Base-by-base conservation (phyloP, 495 filamentous ascomycete species). In the Friedmanniomyces simplex region DNA sequence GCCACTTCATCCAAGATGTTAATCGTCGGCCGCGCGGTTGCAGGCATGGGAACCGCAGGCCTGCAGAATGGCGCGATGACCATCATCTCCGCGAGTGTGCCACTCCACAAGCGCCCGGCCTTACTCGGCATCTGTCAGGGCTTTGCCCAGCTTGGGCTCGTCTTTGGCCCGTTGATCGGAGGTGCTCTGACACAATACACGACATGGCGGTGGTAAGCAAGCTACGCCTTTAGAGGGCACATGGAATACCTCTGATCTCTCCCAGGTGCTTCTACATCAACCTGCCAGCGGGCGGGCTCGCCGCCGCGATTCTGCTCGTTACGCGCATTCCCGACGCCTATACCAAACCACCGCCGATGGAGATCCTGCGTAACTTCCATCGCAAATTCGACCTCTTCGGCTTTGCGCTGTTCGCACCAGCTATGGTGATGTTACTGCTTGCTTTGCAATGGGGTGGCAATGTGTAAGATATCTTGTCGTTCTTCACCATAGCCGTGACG, bases 191-290 rank as follows among this genome's bases (percentile, higher is more conserved):
- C 59, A 22, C 5, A 34, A 57, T 71, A 77, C 12, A 63, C 66
- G 1, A 69, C 63, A 0, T 66, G 58, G 1, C 72, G 72, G 48
- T 72, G 59, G 14, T 73, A 12, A 49, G 46, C 20, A n/a, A 3
- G 41, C 41, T 43, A 13, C 20, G 20, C 41, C 20, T 22, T n/a
- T 43, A 43, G 14, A 5, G 14, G 41, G 14, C 14, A 13, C 5
- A 16, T 43, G 41, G 4, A 16, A 4, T 16, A 3, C 14, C 4
- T 4, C 49, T 52, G 49, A 52, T 25, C 18, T 1, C 22, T 5
- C 34, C 34, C 25, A 36, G 18, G 25, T 21, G 82, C 64, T 84
- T 85, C 64, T 85, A 84, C 60, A 82, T 87, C 54, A 86, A 85
- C 63, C 72, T 85, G 22, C 82, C 81, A 0, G 72, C 84, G 42